Evolutionary conservation across 2,329 filamentous ascomycete genomes (phyloP).

Genomic region (Xylariaceae sp.): DNA sequence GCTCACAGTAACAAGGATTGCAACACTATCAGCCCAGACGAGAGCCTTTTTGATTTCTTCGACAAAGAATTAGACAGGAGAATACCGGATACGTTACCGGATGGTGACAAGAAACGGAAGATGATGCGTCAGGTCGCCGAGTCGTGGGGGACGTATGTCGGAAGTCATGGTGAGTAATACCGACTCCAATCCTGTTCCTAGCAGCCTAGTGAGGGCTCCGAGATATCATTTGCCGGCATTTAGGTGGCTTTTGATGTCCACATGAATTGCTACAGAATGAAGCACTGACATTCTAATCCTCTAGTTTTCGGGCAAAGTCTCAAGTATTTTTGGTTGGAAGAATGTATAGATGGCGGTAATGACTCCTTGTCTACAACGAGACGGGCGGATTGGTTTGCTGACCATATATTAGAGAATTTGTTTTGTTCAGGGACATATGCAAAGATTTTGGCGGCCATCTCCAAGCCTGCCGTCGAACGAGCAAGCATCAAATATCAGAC

Average conservation of each 20-base stretch:
- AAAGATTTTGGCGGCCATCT: constrained; percentile 52
- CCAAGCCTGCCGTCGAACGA: constrained; percentile 49
- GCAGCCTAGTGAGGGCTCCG: neutral
- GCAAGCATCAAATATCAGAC: constrained; percentile 50
- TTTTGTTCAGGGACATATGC: constrained; percentile 56
- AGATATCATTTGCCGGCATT: neutral
- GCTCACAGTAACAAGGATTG: constrained; percentile 55
- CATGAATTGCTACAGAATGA: neutral
- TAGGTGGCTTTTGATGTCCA: neutral
- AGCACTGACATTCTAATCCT: neutral
- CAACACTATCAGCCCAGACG: constrained; percentile 40
- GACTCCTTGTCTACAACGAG: constrained; percentile 12
- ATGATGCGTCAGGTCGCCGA: constrained; percentile 51
- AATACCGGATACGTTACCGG: constrained; percentile 41
- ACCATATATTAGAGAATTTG: constrained; percentile 44
- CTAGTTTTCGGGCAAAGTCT: constrained; percentile 57
- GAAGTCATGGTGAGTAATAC: constrained; percentile 41
- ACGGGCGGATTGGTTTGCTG: constrained; percentile 20
- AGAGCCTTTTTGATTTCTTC: constrained; percentile 53
- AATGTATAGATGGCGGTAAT: constrained; percentile 65
- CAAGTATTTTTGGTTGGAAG: constrained; percentile 73
- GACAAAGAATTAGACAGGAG: constrained; percentile 38
- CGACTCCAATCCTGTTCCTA: neutral
- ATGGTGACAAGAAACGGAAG: constrained; percentile 37
- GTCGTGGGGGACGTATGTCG: constrained; percentile 67